phyloP scores from a whole-genome alignment of 176 grass and related monocot genomes.

The Cocos nucifera region DNA sequence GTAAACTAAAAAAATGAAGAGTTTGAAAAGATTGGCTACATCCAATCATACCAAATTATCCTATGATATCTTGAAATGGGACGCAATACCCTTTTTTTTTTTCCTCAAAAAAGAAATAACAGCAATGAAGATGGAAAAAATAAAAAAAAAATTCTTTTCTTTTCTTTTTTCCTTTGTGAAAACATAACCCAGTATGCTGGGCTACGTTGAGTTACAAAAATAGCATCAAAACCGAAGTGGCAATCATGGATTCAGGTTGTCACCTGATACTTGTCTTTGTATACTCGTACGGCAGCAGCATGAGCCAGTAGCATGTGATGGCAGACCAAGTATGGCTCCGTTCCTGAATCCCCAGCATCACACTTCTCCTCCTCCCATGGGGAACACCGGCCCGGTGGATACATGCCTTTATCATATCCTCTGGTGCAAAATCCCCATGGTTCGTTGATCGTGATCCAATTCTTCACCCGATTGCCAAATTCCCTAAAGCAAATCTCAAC shows the following conservation, averaged over 20 bases:
- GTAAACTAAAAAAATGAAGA: too few species aligned
- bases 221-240: neutral
- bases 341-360: constrained; percentile 37
- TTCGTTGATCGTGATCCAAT: constrained; percentile 72
- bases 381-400: constrained; percentile 39
- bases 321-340: constrained; percentile 43
- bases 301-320: constrained; percentile 62
- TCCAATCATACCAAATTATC: too few species aligned
- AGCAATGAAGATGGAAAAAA: too few species aligned
- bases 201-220: neutral
- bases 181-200: too few species aligned
- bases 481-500: constrained; percentile 54
- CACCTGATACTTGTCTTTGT: constrained; percentile 64
- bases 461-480: constrained; percentile 52
- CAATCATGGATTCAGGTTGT: neutral
- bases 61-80: too few species aligned
- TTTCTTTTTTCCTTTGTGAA: too few species aligned
- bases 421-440: constrained; percentile 7
- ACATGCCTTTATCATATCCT: constrained; percentile 16
- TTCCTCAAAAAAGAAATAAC: too few species aligned
- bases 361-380: constrained; percentile 39
- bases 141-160: too few species aligned
- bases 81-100: too few species aligned
- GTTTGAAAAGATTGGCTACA: too few species aligned
- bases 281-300: constrained; percentile 28